Evolutionary conservation across 345 rosid species (phyloP).

Genomic region (Linum tenue): DNA sequence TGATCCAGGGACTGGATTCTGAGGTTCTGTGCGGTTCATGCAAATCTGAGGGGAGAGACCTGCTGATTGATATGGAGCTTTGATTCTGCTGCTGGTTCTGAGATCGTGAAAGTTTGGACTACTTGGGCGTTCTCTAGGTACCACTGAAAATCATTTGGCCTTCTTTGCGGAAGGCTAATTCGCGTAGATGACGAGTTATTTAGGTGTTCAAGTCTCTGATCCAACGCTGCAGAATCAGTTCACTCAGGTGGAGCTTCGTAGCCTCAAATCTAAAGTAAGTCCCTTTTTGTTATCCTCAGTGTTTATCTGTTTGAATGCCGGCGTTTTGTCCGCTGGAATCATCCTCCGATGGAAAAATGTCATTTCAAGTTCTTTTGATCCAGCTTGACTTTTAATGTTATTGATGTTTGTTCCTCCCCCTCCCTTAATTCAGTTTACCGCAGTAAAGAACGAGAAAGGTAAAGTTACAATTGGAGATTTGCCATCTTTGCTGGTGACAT

Average conservation of each 20-base stretch:
- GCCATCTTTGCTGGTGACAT: constrained; percentile 50
- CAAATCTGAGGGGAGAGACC: neutral
- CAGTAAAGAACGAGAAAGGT: constrained; percentile 53
- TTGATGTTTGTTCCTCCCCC: neutral
- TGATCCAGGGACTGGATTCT: neutral
- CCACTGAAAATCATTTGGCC: neutral
- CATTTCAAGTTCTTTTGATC: no score
- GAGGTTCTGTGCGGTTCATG: neutral
- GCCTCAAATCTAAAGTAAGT: constrained; percentile 72
- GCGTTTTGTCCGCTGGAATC: neutral
- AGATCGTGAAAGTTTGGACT: neutral
- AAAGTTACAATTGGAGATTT: constrained; percentile 46
- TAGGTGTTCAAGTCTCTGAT: constrained; percentile 70
- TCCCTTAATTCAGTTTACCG: constrained; percentile 36
- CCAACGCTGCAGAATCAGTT: constrained; percentile 80
- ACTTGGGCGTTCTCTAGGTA: no score
- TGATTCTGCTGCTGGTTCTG: neutral
- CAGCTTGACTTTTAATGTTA: neutral
- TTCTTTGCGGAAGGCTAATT: constrained; percentile 12
- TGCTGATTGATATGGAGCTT: neutral
- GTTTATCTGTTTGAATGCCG: constrained; percentile 2
- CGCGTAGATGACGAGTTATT: constrained; percentile 56
- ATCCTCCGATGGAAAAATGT: no score
- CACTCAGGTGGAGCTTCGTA: constrained; percentile 82
- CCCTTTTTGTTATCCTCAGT: neutral